A percentile compares a stretch with the other conserved stretches of the same genome.
These are phyloP conservation scores for Phaeosphaeriaceae sp. DNA, from an alignment of 2,329 filamentous ascomycete genomes.

Conservation along the genomic window DNA sequence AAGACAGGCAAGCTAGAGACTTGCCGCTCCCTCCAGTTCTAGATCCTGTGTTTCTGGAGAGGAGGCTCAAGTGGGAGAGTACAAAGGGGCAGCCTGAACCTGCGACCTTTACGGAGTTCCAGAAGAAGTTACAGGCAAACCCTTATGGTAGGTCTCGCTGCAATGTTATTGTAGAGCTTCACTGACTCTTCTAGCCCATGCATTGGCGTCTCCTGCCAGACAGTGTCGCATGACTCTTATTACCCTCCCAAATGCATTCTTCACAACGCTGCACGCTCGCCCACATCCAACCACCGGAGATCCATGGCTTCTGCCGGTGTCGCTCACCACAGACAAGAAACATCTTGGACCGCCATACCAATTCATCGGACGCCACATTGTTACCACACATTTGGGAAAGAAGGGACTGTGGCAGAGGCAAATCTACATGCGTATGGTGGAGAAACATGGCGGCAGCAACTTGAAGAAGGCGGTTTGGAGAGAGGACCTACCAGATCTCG, in stretches of 20 bases:
- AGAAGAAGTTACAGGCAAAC: constrained; percentile 66
- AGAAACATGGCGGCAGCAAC: constrained; percentile 42
- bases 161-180: not conserved
- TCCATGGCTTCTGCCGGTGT: constrained; percentile 64
- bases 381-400: constrained; percentile 25
- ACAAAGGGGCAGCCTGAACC: constrained; percentile 52
- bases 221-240: constrained; percentile 59
- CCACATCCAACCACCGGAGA: constrained; percentile 60
- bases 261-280: constrained; percentile 67
- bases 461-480: constrained; percentile 52
- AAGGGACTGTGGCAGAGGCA: constrained; percentile 30
- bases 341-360: constrained; percentile 33
- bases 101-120: constrained; percentile 57
- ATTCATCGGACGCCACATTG: constrained; percentile 24
- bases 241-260: constrained; percentile 66
- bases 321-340: constrained; percentile 29
- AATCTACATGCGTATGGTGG: constrained; percentile 37
- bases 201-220: constrained; percentile 68
- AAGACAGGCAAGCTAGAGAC: constrained; percentile 36
- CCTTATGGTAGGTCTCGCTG: constrained; percentile 62
- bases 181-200: constrained; percentile 58
- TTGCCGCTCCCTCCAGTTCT: constrained; percentile 59
- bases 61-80: constrained; percentile 46
- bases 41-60: constrained; percentile 51
- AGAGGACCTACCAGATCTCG: constrained; percentile 55